phyloP scores from a whole-genome alignment of 768 basidiomycete genomes.

The Russula compacta region DNA sequence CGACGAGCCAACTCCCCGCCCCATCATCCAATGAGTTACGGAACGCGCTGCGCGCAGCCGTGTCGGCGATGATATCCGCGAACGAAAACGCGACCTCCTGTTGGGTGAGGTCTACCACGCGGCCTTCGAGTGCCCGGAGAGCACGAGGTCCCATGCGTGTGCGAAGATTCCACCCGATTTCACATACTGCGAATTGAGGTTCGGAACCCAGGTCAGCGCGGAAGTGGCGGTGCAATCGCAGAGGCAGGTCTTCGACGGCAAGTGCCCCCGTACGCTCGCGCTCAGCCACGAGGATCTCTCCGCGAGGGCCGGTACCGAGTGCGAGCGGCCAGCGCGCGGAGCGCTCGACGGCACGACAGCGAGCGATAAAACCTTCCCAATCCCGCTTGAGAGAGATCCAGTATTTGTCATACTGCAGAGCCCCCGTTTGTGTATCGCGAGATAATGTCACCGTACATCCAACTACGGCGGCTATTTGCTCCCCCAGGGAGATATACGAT shows the following conservation, averaged over 20 bases:
- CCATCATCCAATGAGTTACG: conserved; percentile 51
- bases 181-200: conserved; percentile 46
- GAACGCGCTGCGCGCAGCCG: conserved; percentile 45
- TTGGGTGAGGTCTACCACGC: conserved; percentile 53
- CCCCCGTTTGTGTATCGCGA: conserved; percentile 70
- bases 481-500: conserved; percentile 56
- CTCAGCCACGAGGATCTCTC: conserved; percentile 56
- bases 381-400: conserved; percentile 82
- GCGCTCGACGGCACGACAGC: conserved; percentile 85
- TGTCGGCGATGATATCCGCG: conserved; percentile 63
- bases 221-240: conserved; percentile 46
- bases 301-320: conserved; percentile 39
- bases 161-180: conserved; percentile 54
- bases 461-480: conserved; percentile 75
- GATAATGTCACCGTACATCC: conserved; percentile 75
- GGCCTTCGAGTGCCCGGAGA: conserved; percentile 40
- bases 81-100: conserved; percentile 76
- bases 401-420: conserved; percentile 66
- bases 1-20: conserved; percentile 49
- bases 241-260: conserved; percentile 57
- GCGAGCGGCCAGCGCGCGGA: conserved; percentile 73
- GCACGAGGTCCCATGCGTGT: conserved; percentile 36
- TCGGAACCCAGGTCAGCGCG: conserved; percentile 37
- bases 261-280: conserved; percentile 65
- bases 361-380: conserved; percentile 93